Evolutionary conservation across 495 filamentous ascomycete species (phyloP), one percentile per base, ranked within the genome.

Genomic region (Clohesyomyces aquaticus): DNA sequence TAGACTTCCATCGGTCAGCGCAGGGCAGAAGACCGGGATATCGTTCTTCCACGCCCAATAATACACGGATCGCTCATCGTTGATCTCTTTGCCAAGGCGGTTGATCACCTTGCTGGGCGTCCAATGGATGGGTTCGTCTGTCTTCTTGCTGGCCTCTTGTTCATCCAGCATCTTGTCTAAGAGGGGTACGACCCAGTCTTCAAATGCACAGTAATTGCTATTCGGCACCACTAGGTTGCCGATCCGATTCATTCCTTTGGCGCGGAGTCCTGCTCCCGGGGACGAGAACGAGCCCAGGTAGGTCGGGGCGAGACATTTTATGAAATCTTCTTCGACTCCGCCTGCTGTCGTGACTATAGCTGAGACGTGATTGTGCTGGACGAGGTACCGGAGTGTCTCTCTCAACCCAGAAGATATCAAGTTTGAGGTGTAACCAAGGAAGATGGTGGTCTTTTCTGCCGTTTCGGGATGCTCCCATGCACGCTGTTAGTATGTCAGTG

Each of bases 171-270:
- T 93, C 53, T 78, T 79, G 73, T 97, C 90, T 23, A 98, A 78
- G 64, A 98, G 91, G 0, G 95, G 94, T 23, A 96, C 80, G 12
- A 98, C 78, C 94, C 94, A 98, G 80, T 98, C 95, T 71, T 98
- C 93, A 66, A 98, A 98, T 4, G 87, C 84, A 76, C 92, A 96
- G 77, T 98, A 98, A 77, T 98, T 98, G 71, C 83, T 87, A 72
- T 98, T 98, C 1, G 94, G 95, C 1, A 98, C 94, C n/a, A 96
- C 79, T 1, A 98, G 80, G 67, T 98, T 98, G 52, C 95, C 95
- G 66, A 98, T 98, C 14, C 95, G 85, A 73, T 99, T 98, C 55
- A 97, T 81, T 0, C 95, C 94, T 70, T 91, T 87, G 19, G 82
- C 78, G 16, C 94, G 87, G 1, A 98, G 82, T 16, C 83, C 82